phyloP scores from a whole-genome alignment of 441 rosid species.

The Mallotus repandus region DNA sequence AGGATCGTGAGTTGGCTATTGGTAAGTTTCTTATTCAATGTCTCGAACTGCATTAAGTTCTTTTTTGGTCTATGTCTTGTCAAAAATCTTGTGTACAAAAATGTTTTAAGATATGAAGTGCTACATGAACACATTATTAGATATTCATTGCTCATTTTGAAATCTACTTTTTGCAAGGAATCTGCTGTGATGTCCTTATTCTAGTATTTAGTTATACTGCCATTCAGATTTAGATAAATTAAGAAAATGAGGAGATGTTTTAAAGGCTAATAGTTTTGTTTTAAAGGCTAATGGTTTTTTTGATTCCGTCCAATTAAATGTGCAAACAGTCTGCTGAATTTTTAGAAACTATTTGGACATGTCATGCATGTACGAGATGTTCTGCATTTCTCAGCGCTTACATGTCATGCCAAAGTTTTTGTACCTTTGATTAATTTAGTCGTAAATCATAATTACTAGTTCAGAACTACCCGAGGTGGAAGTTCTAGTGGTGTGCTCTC shows the following conservation, averaged over 20 bases:
- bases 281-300: not conserved
- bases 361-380: not conserved
- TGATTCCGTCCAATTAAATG: not conserved
- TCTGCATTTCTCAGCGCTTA: not conserved
- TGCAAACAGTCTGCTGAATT: not conserved
- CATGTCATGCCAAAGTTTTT: not conserved
- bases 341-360: not conserved
- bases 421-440: not conserved
- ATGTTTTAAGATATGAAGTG: not conserved
- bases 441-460: not conserved
- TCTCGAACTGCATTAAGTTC: not conserved
- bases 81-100: not conserved
- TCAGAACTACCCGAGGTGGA: not conserved
- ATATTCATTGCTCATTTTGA: not conserved
- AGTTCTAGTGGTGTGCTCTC: no score
- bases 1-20: conserved; percentile 53
- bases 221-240: not conserved
- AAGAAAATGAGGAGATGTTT: not conserved
- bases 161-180: not conserved
- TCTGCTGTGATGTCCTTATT: not conserved
- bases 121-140: not conserved
- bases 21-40: conserved; percentile 35
- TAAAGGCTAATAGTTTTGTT: not conserved
- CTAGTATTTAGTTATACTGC: not conserved
- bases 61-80: not conserved